Evolutionary conservation across 257 asterid genomes (phyloP), one percentile per base, ranked within the genome.

Genomic region (Hygrophila difformis): DNA sequence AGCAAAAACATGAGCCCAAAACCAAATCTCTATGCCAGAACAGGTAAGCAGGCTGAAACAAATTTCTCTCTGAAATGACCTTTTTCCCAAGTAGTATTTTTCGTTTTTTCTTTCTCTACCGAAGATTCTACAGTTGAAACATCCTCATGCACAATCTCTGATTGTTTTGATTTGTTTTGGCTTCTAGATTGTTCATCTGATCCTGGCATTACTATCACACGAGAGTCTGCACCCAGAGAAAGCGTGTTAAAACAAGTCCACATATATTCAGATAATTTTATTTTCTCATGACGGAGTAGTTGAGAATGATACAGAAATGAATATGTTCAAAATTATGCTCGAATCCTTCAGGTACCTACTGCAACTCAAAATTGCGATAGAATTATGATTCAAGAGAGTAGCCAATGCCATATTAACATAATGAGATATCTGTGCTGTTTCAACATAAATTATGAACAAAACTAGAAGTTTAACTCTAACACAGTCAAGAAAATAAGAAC

Each of bases 291-390:
- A n/a, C n/a, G n/a, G n/a, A 33, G 37, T 33, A 33, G 37, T 33
- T 33, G 12, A 33, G 37, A 33, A 33, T 33, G 10, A 33, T 33
- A 33, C 3, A 24, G 7, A 24, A 3, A 3, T 24, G 29, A 3
- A 24, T n/a, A 24, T 3, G 29, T 24, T 24, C 7, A 3, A 24
- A 2, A 24, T 24, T 7, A 24, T 24, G 7, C 29, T 24, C 3
- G 29, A 24, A 24, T 24, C 29, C 29, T 24, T n/a, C 59, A 55
- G 56, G 47, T 60, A 50, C 47, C n/a, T 21, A 41, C 9, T 20
- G n/a, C 44, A 21, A 40, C n/a, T n/a, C n/a, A n/a, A n/a, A n/a
- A n/a, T n/a, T n/a, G n/a, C n/a, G n/a, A n/a, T n/a, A n/a, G n/a
- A n/a, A n/a, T n/a, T n/a, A n/a, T n/a, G n/a, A n/a, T 14, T 18